Evolutionary conservation across 176 grass and related monocot species (phyloP).

Genomic region (Triticum timopheevii): DNA sequence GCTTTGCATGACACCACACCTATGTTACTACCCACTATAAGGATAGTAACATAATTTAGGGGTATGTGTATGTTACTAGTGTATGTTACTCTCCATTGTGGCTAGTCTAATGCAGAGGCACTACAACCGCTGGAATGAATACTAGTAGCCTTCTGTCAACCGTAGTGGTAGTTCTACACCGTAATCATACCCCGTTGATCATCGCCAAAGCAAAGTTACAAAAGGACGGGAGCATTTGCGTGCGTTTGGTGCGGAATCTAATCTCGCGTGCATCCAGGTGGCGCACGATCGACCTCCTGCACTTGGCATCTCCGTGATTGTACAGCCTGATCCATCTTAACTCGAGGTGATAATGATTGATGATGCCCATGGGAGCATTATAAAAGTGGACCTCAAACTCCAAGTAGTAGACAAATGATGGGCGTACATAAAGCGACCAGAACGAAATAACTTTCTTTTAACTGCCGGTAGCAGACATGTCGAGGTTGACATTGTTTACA

Average conservation of each 20-base stretch:
- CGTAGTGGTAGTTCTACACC: neutral
- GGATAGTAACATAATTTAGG: no score
- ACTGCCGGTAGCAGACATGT: neutral
- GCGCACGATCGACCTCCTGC: conserved; percentile 11
- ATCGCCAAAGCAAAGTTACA: conserved; percentile 37
- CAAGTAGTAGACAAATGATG: conserved; percentile 20
- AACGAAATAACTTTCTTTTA: neutral
- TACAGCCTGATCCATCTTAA: conserved; percentile 43
- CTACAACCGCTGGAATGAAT: neutral
- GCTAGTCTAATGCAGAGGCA: neutral
- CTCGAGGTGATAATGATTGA: conserved; percentile 43
- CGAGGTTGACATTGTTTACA: neutral
- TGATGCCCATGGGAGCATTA: conserved; percentile 36
- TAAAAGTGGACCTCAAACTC: conserved; percentile 27
- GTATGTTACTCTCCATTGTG: no score
- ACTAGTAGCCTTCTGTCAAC: neutral
- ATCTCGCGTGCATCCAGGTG: conserved; percentile 18
- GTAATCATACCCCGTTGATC: conserved; percentile 41
- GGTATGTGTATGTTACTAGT: no score
- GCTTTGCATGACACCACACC: no score
- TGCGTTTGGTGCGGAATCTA: conserved; percentile 47
- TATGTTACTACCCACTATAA: no score
- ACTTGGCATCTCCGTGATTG: conserved; percentile 24
- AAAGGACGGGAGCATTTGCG: neutral
- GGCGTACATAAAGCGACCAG: neutral